Percentiles rank a stretch among this genome's conserved stretches.
Conservation (phyloP, 2,329 filamentous ascomycete species). For the Venturia oleaginea region DNA sequence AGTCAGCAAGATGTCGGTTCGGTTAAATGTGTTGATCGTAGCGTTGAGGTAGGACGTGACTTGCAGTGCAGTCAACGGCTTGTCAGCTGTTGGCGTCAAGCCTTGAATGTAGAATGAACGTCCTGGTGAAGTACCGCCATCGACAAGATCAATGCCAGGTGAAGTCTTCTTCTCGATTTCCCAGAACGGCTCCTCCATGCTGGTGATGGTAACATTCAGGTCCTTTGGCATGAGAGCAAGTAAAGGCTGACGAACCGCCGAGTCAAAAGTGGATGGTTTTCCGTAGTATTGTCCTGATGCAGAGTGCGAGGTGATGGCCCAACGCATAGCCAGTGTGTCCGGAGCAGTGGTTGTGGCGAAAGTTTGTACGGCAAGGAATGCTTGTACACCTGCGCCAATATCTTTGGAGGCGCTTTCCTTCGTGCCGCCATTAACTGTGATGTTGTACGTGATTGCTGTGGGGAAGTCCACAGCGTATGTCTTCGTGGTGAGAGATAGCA, state of each 20-base stretch:
- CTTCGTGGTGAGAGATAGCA: slow-evolving; percentile 20
- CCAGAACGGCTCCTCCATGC: not conserved
- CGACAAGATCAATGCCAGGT: not conserved
- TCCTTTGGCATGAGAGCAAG: not conserved
- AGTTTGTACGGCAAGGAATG: not conserved
- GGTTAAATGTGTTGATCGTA: not conserved
- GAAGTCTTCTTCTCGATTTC: not conserved
- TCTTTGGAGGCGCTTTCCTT: not conserved
- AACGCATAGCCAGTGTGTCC: not conserved
- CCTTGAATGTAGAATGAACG: not conserved
- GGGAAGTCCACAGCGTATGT: not conserved
- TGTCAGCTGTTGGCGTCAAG: not conserved
- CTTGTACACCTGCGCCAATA: not conserved
- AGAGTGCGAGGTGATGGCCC: not conserved
- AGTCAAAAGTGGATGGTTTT: not conserved
- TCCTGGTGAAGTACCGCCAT: not conserved
- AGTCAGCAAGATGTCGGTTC: not conserved
- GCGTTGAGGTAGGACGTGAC: not conserved
- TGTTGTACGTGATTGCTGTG: not conserved
- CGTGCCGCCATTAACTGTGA: not conserved
- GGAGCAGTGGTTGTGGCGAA: not conserved
- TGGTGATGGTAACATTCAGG: not conserved
- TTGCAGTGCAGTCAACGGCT: not conserved
- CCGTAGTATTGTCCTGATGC: not conserved
- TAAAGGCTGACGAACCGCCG: not conserved